Evolutionary conservation across 495 filamentous ascomycete species (phyloP).

Genomic region (Lichenothelia convexa): DNA sequence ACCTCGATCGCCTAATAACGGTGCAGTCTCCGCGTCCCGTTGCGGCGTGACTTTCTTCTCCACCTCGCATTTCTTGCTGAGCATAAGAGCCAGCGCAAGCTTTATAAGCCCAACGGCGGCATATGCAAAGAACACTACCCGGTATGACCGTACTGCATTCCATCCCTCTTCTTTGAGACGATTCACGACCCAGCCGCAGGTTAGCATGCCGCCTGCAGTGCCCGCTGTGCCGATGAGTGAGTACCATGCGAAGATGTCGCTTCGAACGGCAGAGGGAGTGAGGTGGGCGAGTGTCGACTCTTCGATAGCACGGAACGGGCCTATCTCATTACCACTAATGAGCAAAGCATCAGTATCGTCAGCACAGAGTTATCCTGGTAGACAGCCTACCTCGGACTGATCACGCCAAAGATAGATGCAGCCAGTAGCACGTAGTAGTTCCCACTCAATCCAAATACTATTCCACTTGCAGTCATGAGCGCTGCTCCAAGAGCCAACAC

Average conservation of each 20-base stretch:
- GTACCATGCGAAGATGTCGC: constrained; percentile 75
- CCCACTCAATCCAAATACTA: constrained; percentile 44
- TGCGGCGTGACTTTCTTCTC: constrained; percentile 5
- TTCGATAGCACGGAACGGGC: constrained; percentile 71
- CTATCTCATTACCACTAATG: constrained; percentile 65
- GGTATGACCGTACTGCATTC: constrained; percentile 42
- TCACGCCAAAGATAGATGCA: constrained; percentile 64
- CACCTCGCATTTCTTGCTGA: constrained; percentile 44
- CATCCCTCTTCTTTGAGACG: constrained; percentile 32
- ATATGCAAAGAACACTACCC: constrained; percentile 51
- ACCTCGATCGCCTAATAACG: constrained; percentile 33
- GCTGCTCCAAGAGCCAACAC: constrained; percentile 50
- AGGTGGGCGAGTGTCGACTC: constrained; percentile 66
- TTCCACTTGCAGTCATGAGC: constrained; percentile 49
- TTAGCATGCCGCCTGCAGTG: constrained; percentile 43
- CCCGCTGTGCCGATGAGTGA: constrained; percentile 46
- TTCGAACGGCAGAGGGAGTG: constrained; percentile 36
- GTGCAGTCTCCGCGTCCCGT: constrained; percentile 15
- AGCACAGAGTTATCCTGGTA: too few relatives aligned
- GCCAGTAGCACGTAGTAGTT: constrained; percentile 60
- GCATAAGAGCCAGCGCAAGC: constrained; percentile 34
- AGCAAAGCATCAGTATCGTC: constrained; percentile 24
- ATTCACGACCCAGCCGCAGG: constrained; percentile 46
- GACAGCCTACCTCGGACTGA: constrained; percentile 65
- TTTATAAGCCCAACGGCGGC: constrained; percentile 50